Percentiles rank a stretch among this genome's conserved stretches.
Evolutionary conservation across 2,329 filamentous ascomycete genomes (phyloP).

Genomic region (Hortaea sp.): DNA sequence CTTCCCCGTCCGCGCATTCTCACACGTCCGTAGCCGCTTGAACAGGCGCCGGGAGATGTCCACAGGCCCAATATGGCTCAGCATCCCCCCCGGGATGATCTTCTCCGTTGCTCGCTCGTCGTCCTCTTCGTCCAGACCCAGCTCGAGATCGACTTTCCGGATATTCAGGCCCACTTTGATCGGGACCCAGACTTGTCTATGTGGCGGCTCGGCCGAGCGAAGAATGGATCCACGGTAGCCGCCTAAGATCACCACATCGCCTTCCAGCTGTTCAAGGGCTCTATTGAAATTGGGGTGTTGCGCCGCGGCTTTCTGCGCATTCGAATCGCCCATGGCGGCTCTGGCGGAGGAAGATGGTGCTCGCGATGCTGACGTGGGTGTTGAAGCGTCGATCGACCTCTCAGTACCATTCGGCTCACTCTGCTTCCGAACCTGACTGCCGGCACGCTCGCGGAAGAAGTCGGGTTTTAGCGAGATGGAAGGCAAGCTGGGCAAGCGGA

Average conservation of each 20-base stretch:
- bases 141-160: slow-evolving; percentile 81
- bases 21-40: slow-evolving; percentile 62
- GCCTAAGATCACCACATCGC: slow-evolving; percentile 80
- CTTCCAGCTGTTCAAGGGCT: slow-evolving; percentile 59
- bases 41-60: slow-evolving; percentile 79
- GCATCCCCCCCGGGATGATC: slow-evolving; percentile 79
- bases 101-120: slow-evolving; percentile 72
- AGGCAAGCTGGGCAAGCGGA: slow-evolving; percentile 46
- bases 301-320: slow-evolving; percentile 14
- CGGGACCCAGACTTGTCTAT: slow-evolving; percentile 87
- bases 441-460: slow-evolving; percentile 20
- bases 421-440: slow-evolving; percentile 7
- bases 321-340: slow-evolving; percentile 11
- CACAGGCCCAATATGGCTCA: slow-evolving; percentile 84
- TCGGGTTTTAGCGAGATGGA: slow-evolving; percentile 34
- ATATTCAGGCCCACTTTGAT: slow-evolving; percentile 88
- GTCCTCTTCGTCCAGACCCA: slow-evolving; percentile 67
- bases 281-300: slow-evolving; percentile 42
- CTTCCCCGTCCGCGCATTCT: slow-evolving; percentile 61
- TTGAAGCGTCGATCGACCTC: not conserved
- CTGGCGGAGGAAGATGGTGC: slow-evolving; percentile 15
- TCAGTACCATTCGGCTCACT: not conserved
- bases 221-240: slow-evolving; percentile 88
- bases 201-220: slow-evolving; percentile 67
- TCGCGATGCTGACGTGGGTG: slow-evolving; percentile 14